phyloP scores from a whole-genome alignment of 768 basidiomycete genomes.

The Infundibulicybe gibba region DNA sequence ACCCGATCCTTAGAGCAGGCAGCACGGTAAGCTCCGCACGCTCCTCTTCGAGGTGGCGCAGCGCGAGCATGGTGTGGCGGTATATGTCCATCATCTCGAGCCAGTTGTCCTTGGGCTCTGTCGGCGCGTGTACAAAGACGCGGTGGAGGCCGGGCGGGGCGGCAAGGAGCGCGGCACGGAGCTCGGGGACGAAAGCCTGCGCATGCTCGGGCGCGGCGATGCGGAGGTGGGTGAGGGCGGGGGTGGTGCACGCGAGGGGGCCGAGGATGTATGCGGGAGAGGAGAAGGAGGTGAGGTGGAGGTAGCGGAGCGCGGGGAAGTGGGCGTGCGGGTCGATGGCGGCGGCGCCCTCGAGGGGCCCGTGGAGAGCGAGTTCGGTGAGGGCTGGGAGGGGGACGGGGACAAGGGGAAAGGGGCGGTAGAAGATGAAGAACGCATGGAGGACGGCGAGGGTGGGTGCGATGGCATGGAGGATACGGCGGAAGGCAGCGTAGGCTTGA shows the following conservation, averaged over 20 bases:
- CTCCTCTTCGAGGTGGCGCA: slow-evolving; percentile 5
- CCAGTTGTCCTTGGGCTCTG: slow-evolving; percentile 10
- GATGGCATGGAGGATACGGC: slow-evolving; percentile 13
- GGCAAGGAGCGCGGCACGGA: slow-evolving; percentile 4
- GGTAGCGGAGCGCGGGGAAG: slow-evolving; percentile 12
- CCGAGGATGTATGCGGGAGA: slow-evolving; percentile 11
- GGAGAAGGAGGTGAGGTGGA: slow-evolving; percentile 13
- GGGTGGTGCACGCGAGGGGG: slow-evolving; percentile 10
- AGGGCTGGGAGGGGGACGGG: slow-evolving; percentile 14
- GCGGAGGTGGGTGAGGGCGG: slow-evolving; percentile 12
- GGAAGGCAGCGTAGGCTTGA: slow-evolving; percentile 11
- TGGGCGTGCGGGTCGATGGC: slow-evolving; percentile 1
- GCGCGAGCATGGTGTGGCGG: slow-evolving; percentile 9
- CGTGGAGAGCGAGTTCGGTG: slow-evolving; percentile 16
- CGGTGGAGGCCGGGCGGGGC: slow-evolving; percentile 5
- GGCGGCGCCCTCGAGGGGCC: slow-evolving; percentile 11
- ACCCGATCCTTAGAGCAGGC: slow-evolving; percentile 10
- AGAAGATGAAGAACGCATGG: slow-evolving; percentile 18
- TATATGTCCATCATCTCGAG: slow-evolving; percentile 6
- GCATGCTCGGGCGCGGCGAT: slow-evolving; percentile 16
- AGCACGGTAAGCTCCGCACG: slow-evolving; percentile 8
- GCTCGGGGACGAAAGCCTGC: slow-evolving; percentile 8
- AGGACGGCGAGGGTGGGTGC: slow-evolving; percentile 11
- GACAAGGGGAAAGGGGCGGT: slow-evolving; percentile 16
- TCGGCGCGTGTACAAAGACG: slow-evolving; percentile 15